Evolutionary conservation across 2,329 filamentous ascomycete genomes (phyloP).

Genomic region (Aulographum hederae): DNA sequence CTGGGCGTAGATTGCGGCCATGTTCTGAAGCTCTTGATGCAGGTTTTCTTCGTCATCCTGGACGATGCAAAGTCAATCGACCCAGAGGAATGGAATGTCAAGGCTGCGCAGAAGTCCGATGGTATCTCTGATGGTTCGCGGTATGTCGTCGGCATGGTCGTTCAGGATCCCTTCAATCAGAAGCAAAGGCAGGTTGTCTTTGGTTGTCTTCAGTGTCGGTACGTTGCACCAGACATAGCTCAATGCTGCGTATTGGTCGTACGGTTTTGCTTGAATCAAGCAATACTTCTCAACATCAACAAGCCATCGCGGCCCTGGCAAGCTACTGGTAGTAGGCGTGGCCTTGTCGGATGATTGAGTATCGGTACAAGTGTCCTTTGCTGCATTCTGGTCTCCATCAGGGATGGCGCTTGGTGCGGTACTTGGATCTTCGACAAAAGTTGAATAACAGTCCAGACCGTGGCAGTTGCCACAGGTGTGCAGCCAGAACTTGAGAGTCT

Average conservation of each 20-base stretch:
- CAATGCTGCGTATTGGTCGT: background rate
- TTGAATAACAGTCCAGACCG: background rate
- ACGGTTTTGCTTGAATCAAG: background rate
- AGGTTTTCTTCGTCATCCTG: constrained; percentile 1
- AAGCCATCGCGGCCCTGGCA: constrained; percentile 2
- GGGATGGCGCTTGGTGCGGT: no score
- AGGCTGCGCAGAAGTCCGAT: constrained; percentile 1
- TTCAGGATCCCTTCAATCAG: background rate
- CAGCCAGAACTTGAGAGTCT: background rate
- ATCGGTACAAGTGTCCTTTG: no score
- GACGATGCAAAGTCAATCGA: constrained; percentile 4
- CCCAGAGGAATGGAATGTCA: constrained; percentile 4
- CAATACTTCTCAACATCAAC: constrained; percentile 1
- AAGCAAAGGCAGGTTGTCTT: background rate
- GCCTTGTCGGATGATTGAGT: no score
- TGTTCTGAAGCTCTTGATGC: constrained; percentile 1
- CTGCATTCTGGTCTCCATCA: no score
- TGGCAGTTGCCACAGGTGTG: background rate
- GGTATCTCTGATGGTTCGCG: background rate
- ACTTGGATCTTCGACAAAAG: constrained; percentile 11
- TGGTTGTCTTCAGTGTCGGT: background rate
- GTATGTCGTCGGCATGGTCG: background rate
- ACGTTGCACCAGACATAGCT: constrained; percentile 1
- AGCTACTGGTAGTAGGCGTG: no score
- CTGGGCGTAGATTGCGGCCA: constrained; percentile 5